A percentile compares a stretch with the other conserved stretches of the same genome.
phyloP scores from a whole-genome alignment of 2,329 filamentous ascomycete species.

The Aureobasidium pullulans region DNA sequence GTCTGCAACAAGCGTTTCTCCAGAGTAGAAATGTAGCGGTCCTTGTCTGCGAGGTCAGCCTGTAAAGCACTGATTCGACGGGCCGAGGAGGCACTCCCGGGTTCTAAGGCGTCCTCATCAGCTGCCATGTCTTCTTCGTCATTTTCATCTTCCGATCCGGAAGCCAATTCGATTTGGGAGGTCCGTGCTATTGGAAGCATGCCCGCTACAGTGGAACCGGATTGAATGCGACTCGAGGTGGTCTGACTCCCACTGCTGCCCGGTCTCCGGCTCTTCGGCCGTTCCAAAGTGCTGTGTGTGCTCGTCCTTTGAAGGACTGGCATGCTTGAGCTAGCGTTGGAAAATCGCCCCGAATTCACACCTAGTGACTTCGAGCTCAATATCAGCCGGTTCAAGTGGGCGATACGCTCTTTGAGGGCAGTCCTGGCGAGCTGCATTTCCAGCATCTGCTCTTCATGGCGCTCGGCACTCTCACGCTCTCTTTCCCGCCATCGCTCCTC shows the following conservation, averaged over 20 bases:
- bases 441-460: slow-evolving; percentile 94
- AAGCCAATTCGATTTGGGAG: slow-evolving; percentile 20
- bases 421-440: slow-evolving; percentile 97
- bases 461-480: slow-evolving; percentile 72
- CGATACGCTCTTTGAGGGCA: slow-evolving; percentile 92
- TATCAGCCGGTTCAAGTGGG: slow-evolving; percentile 91
- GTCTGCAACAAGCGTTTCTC: slow-evolving; percentile 91
- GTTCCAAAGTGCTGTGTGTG: slow-evolving; percentile 28
- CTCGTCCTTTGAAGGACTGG: slow-evolving; percentile 31
- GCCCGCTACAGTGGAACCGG: slow-evolving; percentile 26
- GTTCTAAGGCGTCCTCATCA: slow-evolving; percentile 27
- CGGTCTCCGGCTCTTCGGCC: slow-evolving; percentile 6
- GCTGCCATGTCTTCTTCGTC: slow-evolving; percentile 51
- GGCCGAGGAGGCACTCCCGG: slow-evolving; percentile 66
- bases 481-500: slow-evolving; percentile 62
- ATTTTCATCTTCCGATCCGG: slow-evolving; percentile 27
- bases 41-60: slow-evolving; percentile 93
- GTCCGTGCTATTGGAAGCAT: slow-evolving; percentile 23
- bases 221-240: slow-evolving; percentile 25
- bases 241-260: slow-evolving; percentile 10
- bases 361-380: slow-evolving; percentile 92
- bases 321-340: slow-evolving; percentile 34
- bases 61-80: slow-evolving; percentile 90
- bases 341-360: slow-evolving; percentile 72
- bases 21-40: slow-evolving; percentile 87